Evolutionary conservation across 495 filamentous ascomycete species (phyloP), one percentile per base, ranked within the genome.

Genomic region (Tuber magnatum): DNA sequence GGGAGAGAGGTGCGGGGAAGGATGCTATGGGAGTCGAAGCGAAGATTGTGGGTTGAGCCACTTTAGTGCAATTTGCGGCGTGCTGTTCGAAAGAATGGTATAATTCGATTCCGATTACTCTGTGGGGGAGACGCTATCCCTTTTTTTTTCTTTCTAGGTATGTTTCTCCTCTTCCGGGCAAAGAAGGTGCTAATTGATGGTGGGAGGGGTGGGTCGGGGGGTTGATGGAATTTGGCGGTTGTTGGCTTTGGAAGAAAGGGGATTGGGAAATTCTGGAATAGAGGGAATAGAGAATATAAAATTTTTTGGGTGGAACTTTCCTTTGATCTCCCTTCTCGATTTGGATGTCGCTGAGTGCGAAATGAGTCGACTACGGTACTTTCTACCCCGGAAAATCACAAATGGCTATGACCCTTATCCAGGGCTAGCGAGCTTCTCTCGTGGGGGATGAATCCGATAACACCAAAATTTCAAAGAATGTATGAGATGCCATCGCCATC

Each of bases 21-120:
- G 56, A 65, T 65, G 56, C 56, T 65, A 90, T 82, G 80, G 80
- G 79, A 89, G 92, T 89, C 90, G 88, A 91, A 93, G 92, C 92
- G 91, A 90, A 94, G 92, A 93, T 93, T 90, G 92, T 94, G 91
- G 90, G 85, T 87, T 86, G 82, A 83, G 74, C 77, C 92, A 97
- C 93, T 95, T 94, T 87, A 98, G 94, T 97, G 91, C 94, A 94
- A 98, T 98, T 93, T 92, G 94, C 93, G 89, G 94, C 93, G 90
- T 97, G 87, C 87, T 87, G 79, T 82, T 84, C 80, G 71, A 76
- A 82, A 82, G 84, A 82, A 82, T 84, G 87, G 90, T 91, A 93
- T 90, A 91, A 97, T 96, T 96, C 93, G 92, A 97, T 97, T 97
- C 94, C 92, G 93, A 94, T 95, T 89, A 95, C 89, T 93, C 91